Evolutionary conservation across 2,329 filamentous ascomycete species (phyloP), one percentile per base, ranked within the genome.

Genomic region (Cytospora paraplurivora): DNA sequence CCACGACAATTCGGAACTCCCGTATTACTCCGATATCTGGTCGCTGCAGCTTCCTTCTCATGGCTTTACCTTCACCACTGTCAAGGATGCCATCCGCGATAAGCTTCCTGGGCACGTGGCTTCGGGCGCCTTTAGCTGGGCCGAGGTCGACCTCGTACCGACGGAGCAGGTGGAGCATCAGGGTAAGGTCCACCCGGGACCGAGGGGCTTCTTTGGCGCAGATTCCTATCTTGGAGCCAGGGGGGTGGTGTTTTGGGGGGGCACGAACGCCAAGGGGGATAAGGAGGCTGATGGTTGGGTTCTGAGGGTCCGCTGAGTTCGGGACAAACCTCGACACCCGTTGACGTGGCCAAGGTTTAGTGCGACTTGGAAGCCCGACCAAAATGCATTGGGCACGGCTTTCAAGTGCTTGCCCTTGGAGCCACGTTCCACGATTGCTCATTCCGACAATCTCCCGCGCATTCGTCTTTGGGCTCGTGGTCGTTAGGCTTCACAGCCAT

Each of bases 191-290:
- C 76, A 77, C 65, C 77, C 72, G 19, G 77, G 74, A 6, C 76
- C 74, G 38, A 70, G 73, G 71, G 76, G 68, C 59, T 81, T 66
- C 72, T 82, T 71, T 63, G 75, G 64, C 54, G 81, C 72, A 65
- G 73, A 64, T 67, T 72, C 77, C 0, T 79, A 81, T 57, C 72
- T 79, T 4, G 78, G 79, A 66, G 81, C 78, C 4, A 78, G 77
- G 56, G 80, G 74, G 15, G 75, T 82, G 7, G 73, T 85, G 3
- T 68, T 83, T 13, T 85, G 82, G 82, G 83, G 83, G n/a, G 83
- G 83, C 0, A 65, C 78, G 4, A 78, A 79, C 67, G 75, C 72
- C 0, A 71, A 76, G 44, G 79, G 79, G 2, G 75, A 75, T 53
- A 70, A 66, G 17, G 74, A 77, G 56, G 73, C 72, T 1, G 76